A percentile compares a stretch with the other conserved stretches of the same genome.
phyloP scores from a whole-genome alignment of 345 rosid genomes.

The Limnanthes douglasii region DNA sequence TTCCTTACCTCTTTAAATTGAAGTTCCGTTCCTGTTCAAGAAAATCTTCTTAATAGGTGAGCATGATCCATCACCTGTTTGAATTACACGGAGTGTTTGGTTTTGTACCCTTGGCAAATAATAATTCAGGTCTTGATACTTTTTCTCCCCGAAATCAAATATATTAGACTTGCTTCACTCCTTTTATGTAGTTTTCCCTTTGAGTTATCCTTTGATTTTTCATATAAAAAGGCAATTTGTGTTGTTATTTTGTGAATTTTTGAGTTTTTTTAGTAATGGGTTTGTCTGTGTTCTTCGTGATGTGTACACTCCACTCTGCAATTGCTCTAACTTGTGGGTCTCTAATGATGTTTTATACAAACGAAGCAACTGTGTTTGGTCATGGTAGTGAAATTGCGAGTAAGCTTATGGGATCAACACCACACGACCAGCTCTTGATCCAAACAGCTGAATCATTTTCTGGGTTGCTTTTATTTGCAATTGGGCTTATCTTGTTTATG shows the following conservation, averaged over 20 bases:
- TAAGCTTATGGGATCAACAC: constrained; percentile 76
- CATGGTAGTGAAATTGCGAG: constrained; percentile 46
- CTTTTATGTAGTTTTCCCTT: no score
- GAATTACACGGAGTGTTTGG: no score
- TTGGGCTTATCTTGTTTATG: constrained; percentile 68
- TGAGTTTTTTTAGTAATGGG: constrained; percentile 10
- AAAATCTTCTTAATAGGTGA: no score
- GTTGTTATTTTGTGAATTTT: no score
- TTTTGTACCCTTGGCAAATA: no score
- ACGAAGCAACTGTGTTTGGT: constrained; percentile 41
- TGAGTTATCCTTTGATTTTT: not conserved
- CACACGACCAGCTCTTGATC: constrained; percentile 77
- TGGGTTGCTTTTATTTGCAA: constrained; percentile 66
- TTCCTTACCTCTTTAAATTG: no score
- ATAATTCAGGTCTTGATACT: no score
- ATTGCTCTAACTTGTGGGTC: constrained; percentile 64
- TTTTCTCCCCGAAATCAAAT: no score
- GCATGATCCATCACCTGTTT: no score
- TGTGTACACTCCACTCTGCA: constrained; percentile 58
- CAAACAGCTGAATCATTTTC: constrained; percentile 83
- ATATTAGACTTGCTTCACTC: no score
- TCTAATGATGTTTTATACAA: constrained; percentile 69
- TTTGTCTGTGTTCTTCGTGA: constrained; percentile 20
- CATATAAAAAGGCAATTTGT: no score
- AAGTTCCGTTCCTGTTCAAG: no score